Conservation (phyloP, 108 stramenopile genomes). For the Skeletonema grethae region DNA sequence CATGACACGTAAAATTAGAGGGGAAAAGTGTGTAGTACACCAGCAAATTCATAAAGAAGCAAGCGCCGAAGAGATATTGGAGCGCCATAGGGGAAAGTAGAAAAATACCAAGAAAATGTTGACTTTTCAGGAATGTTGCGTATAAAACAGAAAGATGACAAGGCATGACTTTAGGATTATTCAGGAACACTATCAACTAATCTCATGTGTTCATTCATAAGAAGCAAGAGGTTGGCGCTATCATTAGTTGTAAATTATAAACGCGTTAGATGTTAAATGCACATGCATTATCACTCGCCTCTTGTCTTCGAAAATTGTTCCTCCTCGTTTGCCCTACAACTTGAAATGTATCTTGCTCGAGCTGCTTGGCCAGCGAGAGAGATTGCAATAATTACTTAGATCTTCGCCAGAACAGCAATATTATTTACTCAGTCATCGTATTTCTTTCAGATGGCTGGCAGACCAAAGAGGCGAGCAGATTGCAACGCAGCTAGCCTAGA, state of each 20-base stretch:
- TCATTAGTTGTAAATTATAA: conserved; percentile 1
- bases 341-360: no score
- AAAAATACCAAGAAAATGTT: background rate
- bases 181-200: background rate
- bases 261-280: background rate
- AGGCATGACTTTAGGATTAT: background rate
- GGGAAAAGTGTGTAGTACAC: background rate
- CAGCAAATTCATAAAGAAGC: background rate
- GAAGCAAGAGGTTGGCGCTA: background rate
- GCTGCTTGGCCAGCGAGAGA: no score
- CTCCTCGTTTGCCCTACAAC: no score
- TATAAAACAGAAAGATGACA: background rate
- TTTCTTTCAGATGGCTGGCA: no score
- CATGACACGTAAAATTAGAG: background rate
- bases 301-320: no score
- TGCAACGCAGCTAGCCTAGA: no score
- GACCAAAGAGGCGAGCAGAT: no score
- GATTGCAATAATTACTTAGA: no score
- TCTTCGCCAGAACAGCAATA: no score
- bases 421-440: no score
- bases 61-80: background rate
- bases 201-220: background rate
- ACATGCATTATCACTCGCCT: background rate
- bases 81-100: conserved; percentile 1
- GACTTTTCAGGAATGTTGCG: background rate